phyloP scores from a whole-genome alignment of 2,329 filamentous ascomycete species.

The Fonsecaea monophora region DNA sequence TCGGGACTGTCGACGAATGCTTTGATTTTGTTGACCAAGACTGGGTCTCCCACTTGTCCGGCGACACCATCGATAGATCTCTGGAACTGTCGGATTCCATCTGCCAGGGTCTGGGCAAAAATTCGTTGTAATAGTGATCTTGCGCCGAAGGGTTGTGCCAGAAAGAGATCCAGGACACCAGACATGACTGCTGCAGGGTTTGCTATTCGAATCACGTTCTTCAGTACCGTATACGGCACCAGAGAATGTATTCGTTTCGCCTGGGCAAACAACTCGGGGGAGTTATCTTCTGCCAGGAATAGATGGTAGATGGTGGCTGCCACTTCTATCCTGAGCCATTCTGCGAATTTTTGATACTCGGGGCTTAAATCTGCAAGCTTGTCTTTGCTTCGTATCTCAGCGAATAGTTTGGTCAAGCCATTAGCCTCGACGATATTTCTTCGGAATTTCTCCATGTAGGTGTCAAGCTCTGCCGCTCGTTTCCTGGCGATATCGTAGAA shows the following conservation, averaged over 20 bases:
- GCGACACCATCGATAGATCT: slow-evolving; percentile 81
- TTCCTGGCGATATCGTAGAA: slow-evolving; percentile 96
- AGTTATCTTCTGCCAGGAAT: slow-evolving; percentile 97
- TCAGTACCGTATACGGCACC: slow-evolving; percentile 89
- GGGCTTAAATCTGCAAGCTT: slow-evolving; percentile 87
- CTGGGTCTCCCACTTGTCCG: slow-evolving; percentile 78
- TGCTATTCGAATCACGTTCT: slow-evolving; percentile 95
- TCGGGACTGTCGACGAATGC: slow-evolving; percentile 79
- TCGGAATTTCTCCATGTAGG: slow-evolving; percentile 90
- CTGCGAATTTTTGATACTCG: slow-evolving; percentile 97
- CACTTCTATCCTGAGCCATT: slow-evolving; percentile 97
- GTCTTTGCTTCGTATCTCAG: slow-evolving; percentile 89
- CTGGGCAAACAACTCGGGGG: slow-evolving; percentile 92
- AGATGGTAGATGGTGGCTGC: slow-evolving; percentile 96
- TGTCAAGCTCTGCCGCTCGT: slow-evolving; percentile 88
- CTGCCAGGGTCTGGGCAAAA: slow-evolving; percentile 87
- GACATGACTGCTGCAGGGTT: slow-evolving; percentile 98
- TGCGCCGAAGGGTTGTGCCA: slow-evolving; percentile 91
- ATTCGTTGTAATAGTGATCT: slow-evolving; percentile 92
- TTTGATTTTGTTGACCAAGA: slow-evolving; percentile 81
- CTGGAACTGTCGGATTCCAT: slow-evolving; percentile 86
- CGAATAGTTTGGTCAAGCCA: slow-evolving; percentile 88
- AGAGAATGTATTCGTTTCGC: slow-evolving; percentile 92
- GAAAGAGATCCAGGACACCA: slow-evolving; percentile 90
- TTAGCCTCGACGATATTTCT: slow-evolving; percentile 73